Evolutionary conservation across 768 basidiomycete genomes (phyloP).

Genomic region (Trametes coccinea): DNA sequence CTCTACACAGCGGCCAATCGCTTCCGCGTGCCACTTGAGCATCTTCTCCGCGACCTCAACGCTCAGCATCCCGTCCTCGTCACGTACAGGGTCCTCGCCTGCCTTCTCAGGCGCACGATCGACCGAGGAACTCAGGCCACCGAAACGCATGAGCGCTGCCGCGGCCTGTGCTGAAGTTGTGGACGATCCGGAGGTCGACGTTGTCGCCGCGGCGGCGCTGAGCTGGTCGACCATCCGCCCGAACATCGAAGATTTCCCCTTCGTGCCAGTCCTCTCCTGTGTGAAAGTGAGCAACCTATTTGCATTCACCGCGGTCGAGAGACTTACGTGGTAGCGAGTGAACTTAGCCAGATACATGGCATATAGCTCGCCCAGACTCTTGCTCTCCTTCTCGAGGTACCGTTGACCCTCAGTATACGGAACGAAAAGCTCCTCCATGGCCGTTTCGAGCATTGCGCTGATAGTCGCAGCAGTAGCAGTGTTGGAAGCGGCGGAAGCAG

Average conservation of each 20-base stretch:
- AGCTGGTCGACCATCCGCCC: conserved; percentile 92
- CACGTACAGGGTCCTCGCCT: conserved; percentile 71
- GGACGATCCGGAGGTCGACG: conserved; percentile 55
- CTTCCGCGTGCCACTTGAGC: conserved; percentile 97
- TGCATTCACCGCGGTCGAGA: background rate
- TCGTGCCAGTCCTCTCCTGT: conserved; percentile 62
- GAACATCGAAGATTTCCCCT: conserved; percentile 73
- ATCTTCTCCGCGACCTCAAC: conserved; percentile 84
- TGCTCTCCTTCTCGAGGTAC: conserved; percentile 91
- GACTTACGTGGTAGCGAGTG: conserved; percentile 84
- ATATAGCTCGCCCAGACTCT: conserved; percentile 79
- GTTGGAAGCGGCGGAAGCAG: conserved; percentile 44
- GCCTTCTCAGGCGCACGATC: conserved; percentile 28
- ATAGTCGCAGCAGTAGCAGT: conserved; percentile 59
- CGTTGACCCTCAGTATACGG: conserved; percentile 90
- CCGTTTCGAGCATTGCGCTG: conserved; percentile 87
- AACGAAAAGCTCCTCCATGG: conserved; percentile 94
- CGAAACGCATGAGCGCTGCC: conserved; percentile 86
- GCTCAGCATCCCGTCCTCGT: conserved; percentile 80
- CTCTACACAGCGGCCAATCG: conserved; percentile 92
- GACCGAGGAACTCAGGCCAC: conserved; percentile 54
- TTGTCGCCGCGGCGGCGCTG: conserved; percentile 70
- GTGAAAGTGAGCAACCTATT: conserved; percentile 5
- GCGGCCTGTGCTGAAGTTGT: conserved; percentile 83
- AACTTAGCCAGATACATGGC: conserved; percentile 69